A percentile compares a stretch with the other conserved stretches of the same genome.
phyloP scores from a whole-genome alignment of 2,329 filamentous ascomycete genomes.

The Talaromyces marneffei region DNA sequence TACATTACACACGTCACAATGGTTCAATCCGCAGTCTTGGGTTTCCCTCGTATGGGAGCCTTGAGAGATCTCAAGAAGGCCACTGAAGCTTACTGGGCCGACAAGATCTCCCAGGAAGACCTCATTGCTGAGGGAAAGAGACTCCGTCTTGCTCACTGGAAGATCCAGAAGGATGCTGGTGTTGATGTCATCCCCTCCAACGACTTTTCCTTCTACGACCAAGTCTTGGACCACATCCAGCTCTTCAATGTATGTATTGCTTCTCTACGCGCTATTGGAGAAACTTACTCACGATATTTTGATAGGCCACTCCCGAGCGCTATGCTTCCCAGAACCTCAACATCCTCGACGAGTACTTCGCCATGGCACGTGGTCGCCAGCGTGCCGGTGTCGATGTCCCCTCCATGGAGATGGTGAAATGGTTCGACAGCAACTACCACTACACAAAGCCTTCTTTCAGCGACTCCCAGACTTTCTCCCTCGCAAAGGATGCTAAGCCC shows the following conservation, averaged over 20 bases:
- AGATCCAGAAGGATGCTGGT: constrained; percentile 98
- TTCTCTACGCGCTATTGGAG: not conserved
- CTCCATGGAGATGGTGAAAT: constrained; percentile 91
- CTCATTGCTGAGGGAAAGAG: constrained; percentile 94
- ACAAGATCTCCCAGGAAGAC: constrained; percentile 86
- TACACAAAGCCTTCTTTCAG: constrained; percentile 99
- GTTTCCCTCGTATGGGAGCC: constrained; percentile 97
- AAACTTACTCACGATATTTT: not conserved
- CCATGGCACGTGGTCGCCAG: constrained; percentile 98
- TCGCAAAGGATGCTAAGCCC: constrained; percentile 82
- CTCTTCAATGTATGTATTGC: constrained; percentile 73
- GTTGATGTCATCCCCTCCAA: constrained; percentile 98
- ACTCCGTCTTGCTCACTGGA: constrained; percentile 95
- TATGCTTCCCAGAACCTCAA: constrained; percentile 88
- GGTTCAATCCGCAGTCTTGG: constrained; percentile 62
- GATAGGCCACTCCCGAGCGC: constrained; percentile 78
- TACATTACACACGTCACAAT: constrained; percentile 5
- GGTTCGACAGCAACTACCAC: constrained; percentile 99
- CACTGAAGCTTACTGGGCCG: constrained; percentile 95
- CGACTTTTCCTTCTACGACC: constrained; percentile 98
- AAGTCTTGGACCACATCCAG: constrained; percentile 96
- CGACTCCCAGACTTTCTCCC: constrained; percentile 94
- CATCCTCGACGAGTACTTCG: constrained; percentile 94
- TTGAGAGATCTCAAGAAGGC: constrained; percentile 99
- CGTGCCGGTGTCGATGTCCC: constrained; percentile 56